Percentiles rank a stretch among this genome's conserved stretches.
Conservation (phyloP, 1,139 yeast genomes). For the Pneumocystis oryctolagi region DNA sequence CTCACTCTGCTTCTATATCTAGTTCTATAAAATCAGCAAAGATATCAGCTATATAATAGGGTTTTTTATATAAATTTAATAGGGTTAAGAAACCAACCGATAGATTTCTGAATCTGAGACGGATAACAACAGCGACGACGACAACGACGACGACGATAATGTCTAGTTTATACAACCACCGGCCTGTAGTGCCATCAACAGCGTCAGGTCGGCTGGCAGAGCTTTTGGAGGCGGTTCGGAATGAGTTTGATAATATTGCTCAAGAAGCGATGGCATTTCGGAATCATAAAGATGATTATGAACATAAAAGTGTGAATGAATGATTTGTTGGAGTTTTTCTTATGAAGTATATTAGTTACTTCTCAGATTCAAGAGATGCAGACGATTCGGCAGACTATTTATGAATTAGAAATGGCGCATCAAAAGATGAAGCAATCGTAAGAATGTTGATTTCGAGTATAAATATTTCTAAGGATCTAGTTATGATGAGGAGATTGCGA, state of each 20-base stretch:
- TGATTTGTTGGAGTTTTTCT: not conserved
- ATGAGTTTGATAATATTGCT: constrained; percentile 75
- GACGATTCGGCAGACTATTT: constrained; percentile 84
- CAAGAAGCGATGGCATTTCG: constrained; percentile 78
- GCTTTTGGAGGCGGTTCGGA: constrained; percentile 78
- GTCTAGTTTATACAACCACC: constrained; percentile 14
- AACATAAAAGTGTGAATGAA: constrained; percentile 40
- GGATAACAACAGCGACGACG: no score
- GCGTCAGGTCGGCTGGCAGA: constrained; percentile 43
- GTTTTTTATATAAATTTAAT: not conserved
- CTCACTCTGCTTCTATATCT: not conserved
- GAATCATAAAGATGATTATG: constrained; percentile 87
- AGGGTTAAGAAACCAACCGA: no score
- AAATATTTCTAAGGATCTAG: constrained; percentile 5
- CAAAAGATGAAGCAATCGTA: constrained; percentile 79
- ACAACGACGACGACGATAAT: not conserved
- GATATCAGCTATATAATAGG: not conserved
- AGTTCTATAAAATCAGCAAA: not conserved
- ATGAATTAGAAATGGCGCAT: constrained; percentile 87
- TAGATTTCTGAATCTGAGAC: not conserved
- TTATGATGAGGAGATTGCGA: constrained; percentile 79
- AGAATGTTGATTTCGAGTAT: not conserved
- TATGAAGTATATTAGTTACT: constrained; percentile 31
- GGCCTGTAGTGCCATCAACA: constrained; percentile 21
- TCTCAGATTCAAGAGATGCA: constrained; percentile 93